A percentile compares a stretch with the other conserved stretches of the same genome.
These are phyloP conservation scores for Cladosporium sp. DNA, from an alignment of 2,329 filamentous ascomycete genomes.

Conservation along the genomic window DNA sequence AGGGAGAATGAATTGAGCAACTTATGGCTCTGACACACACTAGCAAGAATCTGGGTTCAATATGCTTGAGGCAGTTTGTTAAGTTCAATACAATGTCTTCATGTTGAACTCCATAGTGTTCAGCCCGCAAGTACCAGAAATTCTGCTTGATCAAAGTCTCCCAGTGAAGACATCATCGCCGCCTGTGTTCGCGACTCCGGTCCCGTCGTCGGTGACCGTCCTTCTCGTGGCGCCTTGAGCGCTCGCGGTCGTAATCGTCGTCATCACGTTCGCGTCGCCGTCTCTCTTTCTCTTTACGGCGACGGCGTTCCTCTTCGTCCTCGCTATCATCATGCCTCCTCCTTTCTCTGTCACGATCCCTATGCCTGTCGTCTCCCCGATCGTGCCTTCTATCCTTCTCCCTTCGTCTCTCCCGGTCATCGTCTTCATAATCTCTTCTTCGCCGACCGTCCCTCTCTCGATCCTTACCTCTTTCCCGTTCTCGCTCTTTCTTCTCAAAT, in stretches of 20 bases:
- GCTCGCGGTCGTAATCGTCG: constrained; percentile 26
- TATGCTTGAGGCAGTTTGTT: background rate
- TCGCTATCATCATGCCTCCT: constrained; percentile 30
- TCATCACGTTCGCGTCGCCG: constrained; percentile 30
- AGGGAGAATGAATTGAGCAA: background rate
- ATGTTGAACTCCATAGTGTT: background rate
- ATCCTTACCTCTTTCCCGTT: constrained; percentile 34
- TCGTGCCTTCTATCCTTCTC: constrained; percentile 21
- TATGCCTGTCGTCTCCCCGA: constrained; percentile 8
- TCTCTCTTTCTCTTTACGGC: constrained; percentile 27
- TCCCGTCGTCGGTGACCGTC: constrained; percentile 30
- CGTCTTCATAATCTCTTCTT: constrained; percentile 25
- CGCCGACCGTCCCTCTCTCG: constrained; percentile 37
- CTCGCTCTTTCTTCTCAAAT: constrained; percentile 44
- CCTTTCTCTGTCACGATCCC: constrained; percentile 27
- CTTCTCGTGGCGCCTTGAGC: constrained; percentile 26
- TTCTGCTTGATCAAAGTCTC: background rate
- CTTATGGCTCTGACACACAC: background rate
- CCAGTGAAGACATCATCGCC: background rate
- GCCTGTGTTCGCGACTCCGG: constrained; percentile 25
- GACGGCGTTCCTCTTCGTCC: constrained; percentile 34
- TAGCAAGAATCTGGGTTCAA: background rate
- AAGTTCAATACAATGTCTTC: background rate
- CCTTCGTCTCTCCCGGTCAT: constrained; percentile 21
- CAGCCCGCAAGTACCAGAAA: background rate